phyloP scores from a whole-genome alignment of 176 grass and related monocot genomes.

The Oropetium thomaeum region DNA sequence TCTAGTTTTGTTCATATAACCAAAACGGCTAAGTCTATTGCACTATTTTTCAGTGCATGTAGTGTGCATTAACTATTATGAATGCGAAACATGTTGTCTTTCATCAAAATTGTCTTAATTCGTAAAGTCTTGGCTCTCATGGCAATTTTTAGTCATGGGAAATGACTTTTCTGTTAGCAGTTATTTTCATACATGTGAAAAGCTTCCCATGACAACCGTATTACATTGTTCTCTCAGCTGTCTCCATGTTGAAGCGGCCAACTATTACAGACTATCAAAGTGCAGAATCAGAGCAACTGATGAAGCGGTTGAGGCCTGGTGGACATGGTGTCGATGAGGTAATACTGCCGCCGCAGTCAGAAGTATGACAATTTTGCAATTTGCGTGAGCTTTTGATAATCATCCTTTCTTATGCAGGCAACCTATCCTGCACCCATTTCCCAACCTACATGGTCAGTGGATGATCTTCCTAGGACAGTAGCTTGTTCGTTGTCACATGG shows the following conservation, averaged over 20 bases:
- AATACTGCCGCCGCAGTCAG: conserved; percentile 22
- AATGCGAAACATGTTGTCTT: conserved; percentile 13
- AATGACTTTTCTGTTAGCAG: background rate
- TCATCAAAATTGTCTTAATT: background rate
- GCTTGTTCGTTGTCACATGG: conserved; percentile 74
- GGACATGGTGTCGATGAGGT: conserved; percentile 88
- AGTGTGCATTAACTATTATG: background rate
- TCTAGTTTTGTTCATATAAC: conserved; percentile 23
- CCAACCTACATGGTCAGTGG: conserved; percentile 73
- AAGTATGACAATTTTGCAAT: conserved; percentile 8
- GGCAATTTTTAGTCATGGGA: background rate
- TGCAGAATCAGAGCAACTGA: conserved; percentile 85
- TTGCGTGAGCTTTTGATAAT: conserved; percentile 30
- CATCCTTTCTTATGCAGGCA: conserved; percentile 48
- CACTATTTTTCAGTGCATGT: background rate
- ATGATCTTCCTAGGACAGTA: conserved; percentile 82
- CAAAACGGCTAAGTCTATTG: background rate
- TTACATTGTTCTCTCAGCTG: conserved; percentile 43
- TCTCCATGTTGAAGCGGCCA: conserved; percentile 74
- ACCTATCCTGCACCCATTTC: conserved; percentile 71
- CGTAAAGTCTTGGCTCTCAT: background rate
- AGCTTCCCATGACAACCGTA: conserved; percentile 24
- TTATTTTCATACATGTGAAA: background rate
- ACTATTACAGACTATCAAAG: conserved; percentile 92
- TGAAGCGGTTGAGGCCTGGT: conserved; percentile 78